phyloP scores from a whole-genome alignment of 169 alveolate species.

The Plasmodium vivax region DNA sequence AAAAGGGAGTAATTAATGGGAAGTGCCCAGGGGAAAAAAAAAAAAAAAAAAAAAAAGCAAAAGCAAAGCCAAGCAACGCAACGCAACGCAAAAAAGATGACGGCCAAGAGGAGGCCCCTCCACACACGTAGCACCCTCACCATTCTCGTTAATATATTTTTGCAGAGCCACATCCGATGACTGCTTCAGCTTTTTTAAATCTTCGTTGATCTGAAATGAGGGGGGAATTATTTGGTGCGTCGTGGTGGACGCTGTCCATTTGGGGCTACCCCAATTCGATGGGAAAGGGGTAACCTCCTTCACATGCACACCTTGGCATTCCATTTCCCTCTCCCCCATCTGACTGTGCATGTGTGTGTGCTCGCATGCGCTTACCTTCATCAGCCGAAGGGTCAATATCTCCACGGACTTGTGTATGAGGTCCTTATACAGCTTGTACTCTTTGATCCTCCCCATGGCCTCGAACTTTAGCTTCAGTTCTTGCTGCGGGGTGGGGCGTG shows the following conservation, averaged over 20 bases:
- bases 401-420: conserved; percentile 45
- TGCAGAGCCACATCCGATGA: conserved; percentile 41
- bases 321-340: neutral
- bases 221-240: neutral
- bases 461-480: conserved; percentile 52
- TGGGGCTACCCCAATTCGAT: neutral
- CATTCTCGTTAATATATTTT: conserved; percentile 57
- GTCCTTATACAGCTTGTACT: conserved; percentile 31
- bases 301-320: neutral
- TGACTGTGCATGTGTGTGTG: neutral
- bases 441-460: conserved; percentile 52
- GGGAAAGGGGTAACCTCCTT: neutral
- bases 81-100: neutral
- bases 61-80: neutral
- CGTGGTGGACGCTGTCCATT: neutral
- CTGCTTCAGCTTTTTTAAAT: conserved; percentile 26
- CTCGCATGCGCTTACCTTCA: conserved; percentile 16
- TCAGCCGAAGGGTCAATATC: conserved; percentile 21
- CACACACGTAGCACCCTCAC: neutral
- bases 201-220: conserved; percentile 27
- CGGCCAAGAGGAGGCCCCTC: neutral
- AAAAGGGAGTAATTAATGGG: neutral
- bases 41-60: neutral
- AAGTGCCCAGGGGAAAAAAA: neutral
- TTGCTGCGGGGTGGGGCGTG: conserved; percentile 5